Evolutionary conservation across 1,284 basidiomycete species (phyloP), one percentile per base, ranked within the genome.

Genomic region (Psilocybe mexicana): DNA sequence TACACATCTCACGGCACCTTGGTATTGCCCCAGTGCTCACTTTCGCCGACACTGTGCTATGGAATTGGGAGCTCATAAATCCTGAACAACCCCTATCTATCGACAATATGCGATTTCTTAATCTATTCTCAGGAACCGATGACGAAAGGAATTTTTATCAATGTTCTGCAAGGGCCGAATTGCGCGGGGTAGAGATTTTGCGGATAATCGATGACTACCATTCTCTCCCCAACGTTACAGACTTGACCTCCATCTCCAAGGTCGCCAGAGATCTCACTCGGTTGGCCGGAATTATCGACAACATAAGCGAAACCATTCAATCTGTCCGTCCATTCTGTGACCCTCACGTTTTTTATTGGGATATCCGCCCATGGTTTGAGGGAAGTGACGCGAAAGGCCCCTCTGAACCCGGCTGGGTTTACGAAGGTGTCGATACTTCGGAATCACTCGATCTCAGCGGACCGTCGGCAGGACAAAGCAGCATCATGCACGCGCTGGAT

Each of bases 11-110:
- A 3, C 79, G 80, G 12, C 74, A 84, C 54, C 83, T 99, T 49
- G 88, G 87, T 54, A 87, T 97, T 26, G 94, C 96, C 0, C 96
- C 96, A 0, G 85, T 99, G 61, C 79, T 98, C 58, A 98, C 96
- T 0, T 99, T 96, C 69, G 93, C 96, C 36, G 96, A 97, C 70
- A 94, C 92, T 2, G 96, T 99, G 7, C 82, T 98, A 1, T 99
- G 94, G 93, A 98, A 98, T 70, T 96, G 89, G 84, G 81, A 87
- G 51, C 78, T 85, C 53, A 71, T 83, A 54, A 74, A 86, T 66
- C 79, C 87, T 43, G 75, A 72, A 25, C 72, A 74, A 46, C 85
- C 83, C 51, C 70, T 83, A 58, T 84, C 82, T 61, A 73, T 80
- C 59, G 81, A 83, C 62, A 87, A 90, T 74, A 81, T 88, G 76